Evolutionary conservation across 257 asterid genomes (phyloP).

Genomic region (Euphrasia confusa): DNA sequence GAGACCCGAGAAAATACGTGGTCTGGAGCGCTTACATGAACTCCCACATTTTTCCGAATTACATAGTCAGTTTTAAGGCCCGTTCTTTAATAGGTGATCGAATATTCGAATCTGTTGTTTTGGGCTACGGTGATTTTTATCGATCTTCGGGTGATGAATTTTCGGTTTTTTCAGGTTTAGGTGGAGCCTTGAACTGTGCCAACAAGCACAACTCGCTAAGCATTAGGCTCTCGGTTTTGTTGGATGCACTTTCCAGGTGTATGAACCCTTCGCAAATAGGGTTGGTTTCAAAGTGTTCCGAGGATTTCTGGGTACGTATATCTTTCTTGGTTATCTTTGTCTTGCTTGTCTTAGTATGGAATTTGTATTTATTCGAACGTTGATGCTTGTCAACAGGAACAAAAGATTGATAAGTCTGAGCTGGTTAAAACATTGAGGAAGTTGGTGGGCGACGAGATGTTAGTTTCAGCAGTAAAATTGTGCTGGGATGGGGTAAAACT

Average conservation of each 20-base stretch:
- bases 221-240: conserved; percentile 27
- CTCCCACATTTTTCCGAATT: conserved; percentile 42
- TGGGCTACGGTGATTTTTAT: no score
- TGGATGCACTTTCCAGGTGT: conserved; percentile 32
- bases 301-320: conserved; percentile 34
- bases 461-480: conserved; percentile 30
- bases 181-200: neutral
- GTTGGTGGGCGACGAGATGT: conserved; percentile 35
- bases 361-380: neutral
- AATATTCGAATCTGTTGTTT: no score
- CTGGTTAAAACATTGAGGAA: conserved; percentile 30
- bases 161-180: no score
- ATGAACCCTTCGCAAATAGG: conserved; percentile 33
- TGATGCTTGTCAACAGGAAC: conserved; percentile 29
- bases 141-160: no score
- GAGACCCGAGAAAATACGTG: conserved; percentile 35
- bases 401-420: conserved; percentile 25
- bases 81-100: conserved; percentile 18
- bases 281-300: conserved; percentile 24
- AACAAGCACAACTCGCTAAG: neutral
- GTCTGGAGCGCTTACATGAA: conserved; percentile 45
- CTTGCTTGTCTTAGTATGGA: neutral
- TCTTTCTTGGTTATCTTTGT: neutral
- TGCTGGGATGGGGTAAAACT: conserved; percentile 22
- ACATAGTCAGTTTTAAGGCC: conserved; percentile 33